phyloP scores from a whole-genome alignment of 768 basidiomycete genomes.

The Amanita exitialis region DNA sequence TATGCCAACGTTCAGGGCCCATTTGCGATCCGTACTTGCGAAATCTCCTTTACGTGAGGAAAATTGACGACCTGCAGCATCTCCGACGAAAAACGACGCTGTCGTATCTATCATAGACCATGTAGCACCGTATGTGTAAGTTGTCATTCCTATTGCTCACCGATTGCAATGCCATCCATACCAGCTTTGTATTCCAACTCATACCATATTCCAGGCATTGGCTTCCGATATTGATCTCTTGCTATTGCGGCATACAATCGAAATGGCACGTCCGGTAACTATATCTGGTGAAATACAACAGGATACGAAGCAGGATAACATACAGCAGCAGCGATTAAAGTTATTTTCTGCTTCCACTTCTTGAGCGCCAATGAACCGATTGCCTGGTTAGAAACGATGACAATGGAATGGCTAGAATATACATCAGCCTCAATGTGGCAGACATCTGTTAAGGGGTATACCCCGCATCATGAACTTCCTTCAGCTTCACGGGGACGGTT shows the following conservation, averaged over 20 bases:
- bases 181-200: constrained; percentile 56
- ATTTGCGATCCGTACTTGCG: constrained; percentile 76
- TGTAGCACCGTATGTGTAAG: neutral
- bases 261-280: constrained; percentile 73
- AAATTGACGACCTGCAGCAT: constrained; percentile 69
- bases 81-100: constrained; percentile 75
- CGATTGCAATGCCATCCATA: constrained; percentile 50
- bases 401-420: constrained; percentile 41
- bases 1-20: constrained; percentile 68
- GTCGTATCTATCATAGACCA: constrained; percentile 39
- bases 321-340: constrained; percentile 54
- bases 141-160: constrained; percentile 24
- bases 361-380: constrained; percentile 36
- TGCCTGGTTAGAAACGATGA: constrained; percentile 78
- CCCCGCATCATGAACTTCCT: constrained; percentile 50
- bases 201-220: constrained; percentile 81
- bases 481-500: constrained; percentile 51
- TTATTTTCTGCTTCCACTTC: constrained; percentile 73
- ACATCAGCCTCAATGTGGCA: neutral
- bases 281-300: neutral
- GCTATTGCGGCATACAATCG: constrained; percentile 68
- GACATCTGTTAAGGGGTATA: constrained; percentile 21
- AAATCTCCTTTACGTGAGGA: constrained; percentile 40
- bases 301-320: constrained; percentile 11
- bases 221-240: constrained; percentile 74